Conservation (phyloP, 2,329 filamentous ascomycete species). For the Phaeosphaeria sp. region DNA sequence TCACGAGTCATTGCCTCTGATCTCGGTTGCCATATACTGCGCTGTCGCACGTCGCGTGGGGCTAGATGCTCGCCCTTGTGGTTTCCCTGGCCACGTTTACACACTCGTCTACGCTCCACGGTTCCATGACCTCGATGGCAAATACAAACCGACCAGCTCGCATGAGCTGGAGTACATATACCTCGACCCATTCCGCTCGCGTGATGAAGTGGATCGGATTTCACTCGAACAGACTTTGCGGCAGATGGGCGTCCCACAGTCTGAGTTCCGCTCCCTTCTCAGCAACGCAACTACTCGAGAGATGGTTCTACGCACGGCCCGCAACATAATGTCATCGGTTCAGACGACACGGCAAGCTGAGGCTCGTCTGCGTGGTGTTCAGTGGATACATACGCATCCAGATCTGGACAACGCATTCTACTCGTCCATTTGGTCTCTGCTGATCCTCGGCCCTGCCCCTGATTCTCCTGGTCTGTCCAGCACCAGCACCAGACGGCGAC, state of each 20-base stretch:
- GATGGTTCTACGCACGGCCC: slow-evolving; percentile 76
- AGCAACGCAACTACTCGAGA: slow-evolving; percentile 68
- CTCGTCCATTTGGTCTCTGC: slow-evolving; percentile 73
- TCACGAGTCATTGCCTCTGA: slow-evolving; percentile 83
- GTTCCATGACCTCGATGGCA: slow-evolving; percentile 61
- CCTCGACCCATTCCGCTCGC: slow-evolving; percentile 79
- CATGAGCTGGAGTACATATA: slow-evolving; percentile 67
- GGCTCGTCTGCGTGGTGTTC: slow-evolving; percentile 24
- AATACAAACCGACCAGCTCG: slow-evolving; percentile 37
- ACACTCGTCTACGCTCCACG: slow-evolving; percentile 72
- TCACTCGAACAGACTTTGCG: slow-evolving; percentile 65
- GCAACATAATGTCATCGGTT: slow-evolving; percentile 81
- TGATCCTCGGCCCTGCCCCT: slow-evolving; percentile 48
- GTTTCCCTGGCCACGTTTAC: slow-evolving; percentile 85
- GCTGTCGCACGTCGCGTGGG: slow-evolving; percentile 77
- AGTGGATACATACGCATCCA: slow-evolving; percentile 38
- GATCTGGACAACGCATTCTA: slow-evolving; percentile 71
- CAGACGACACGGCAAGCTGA: slow-evolving; percentile 54
- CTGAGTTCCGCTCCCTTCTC: slow-evolving; percentile 62
- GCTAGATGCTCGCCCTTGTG: slow-evolving; percentile 78
- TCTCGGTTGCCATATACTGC: slow-evolving; percentile 87
- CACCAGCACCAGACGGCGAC: slow-evolving; percentile 53
- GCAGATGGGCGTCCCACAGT: slow-evolving; percentile 54
- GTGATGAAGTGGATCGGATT: slow-evolving; percentile 68
- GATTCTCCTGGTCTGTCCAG: slow-evolving; percentile 25